These are phyloP conservation scores for Hypomyces perniciosus DNA, from an alignment of 2,329 filamentous ascomycete species.

Conservation along the genomic window DNA sequence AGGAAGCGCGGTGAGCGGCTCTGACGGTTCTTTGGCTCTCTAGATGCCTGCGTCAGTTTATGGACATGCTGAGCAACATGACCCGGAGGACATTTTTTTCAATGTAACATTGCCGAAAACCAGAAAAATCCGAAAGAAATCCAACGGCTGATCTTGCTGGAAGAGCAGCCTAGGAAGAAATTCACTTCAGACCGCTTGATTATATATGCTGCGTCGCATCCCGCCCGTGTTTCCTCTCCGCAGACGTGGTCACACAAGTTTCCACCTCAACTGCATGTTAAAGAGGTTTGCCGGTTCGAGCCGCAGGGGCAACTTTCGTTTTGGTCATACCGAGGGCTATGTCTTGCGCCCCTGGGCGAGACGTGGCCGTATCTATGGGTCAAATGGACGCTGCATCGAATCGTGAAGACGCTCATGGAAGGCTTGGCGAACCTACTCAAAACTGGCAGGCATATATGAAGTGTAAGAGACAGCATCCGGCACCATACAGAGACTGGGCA, in stretches of 20 bases:
- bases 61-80: neutral
- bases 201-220: neutral
- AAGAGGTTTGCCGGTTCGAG: neutral
- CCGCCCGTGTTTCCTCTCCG: no score
- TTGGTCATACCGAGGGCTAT: no score
- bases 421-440: neutral
- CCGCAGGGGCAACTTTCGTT: neutral
- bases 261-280: neutral
- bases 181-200: neutral
- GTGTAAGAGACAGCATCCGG: no score
- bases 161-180: no score
- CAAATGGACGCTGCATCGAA: no score
- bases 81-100: no score
- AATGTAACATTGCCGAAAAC: neutral
- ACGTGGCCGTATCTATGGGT: no score
- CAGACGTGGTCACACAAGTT: neutral
- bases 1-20: neutral
- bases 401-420: neutral
- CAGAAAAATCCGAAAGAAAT: neutral
- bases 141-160: neutral
- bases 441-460: no score
- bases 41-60: neutral
- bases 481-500: no score
- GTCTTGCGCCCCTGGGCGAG: no score
- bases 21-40: neutral